Evolutionary conservation across 495 filamentous ascomycete genomes (phyloP).

Genomic region (Daldinia loculata): DNA sequence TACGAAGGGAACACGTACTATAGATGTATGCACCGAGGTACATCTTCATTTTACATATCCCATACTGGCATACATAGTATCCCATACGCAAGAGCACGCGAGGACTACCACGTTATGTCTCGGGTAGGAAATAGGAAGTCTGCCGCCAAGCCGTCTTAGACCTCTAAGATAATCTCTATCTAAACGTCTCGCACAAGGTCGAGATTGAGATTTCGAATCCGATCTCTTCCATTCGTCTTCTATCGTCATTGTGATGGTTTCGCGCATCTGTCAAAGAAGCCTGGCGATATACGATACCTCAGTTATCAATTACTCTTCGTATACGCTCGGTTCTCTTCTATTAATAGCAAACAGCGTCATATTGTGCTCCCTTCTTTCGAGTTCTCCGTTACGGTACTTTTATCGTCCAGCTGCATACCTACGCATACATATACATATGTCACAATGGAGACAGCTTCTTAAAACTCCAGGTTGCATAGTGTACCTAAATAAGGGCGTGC

Average conservation of each 20-base stretch:
- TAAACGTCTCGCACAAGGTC: slow-evolving; percentile 29
- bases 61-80: not conserved
- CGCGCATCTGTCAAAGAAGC: slow-evolving; percentile 9
- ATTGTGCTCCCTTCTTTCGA: slow-evolving; percentile 7
- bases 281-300: slow-evolving; percentile 25
- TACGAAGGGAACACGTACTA: slow-evolving; percentile 22
- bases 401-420: not conserved
- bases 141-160: slow-evolving; percentile 28
- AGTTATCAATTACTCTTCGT: slow-evolving; percentile 26
- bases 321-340: slow-evolving; percentile 13
- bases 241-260: slow-evolving; percentile 37
- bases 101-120: slow-evolving; percentile 42
- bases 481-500: slow-evolving; percentile 21
- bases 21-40: slow-evolving; percentile 14
- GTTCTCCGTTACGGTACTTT: slow-evolving; percentile 2
- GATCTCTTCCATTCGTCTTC: slow-evolving; percentile 18
- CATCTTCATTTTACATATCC: slow-evolving; percentile 12
- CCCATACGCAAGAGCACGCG: slow-evolving; percentile 29
- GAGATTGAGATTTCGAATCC: slow-evolving; percentile 37
- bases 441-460: slow-evolving; percentile 2
- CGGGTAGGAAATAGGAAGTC: slow-evolving; percentile 31
- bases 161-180: slow-evolving; percentile 41
- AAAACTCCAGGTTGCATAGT: slow-evolving; percentile 5
- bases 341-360: not conserved
- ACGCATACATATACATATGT: not conserved